Percentiles rank a stretch among this genome's conserved stretches.
Evolutionary conservation across 345 rosid species (phyloP).

Genomic region (Aquilaria yunnanensis): DNA sequence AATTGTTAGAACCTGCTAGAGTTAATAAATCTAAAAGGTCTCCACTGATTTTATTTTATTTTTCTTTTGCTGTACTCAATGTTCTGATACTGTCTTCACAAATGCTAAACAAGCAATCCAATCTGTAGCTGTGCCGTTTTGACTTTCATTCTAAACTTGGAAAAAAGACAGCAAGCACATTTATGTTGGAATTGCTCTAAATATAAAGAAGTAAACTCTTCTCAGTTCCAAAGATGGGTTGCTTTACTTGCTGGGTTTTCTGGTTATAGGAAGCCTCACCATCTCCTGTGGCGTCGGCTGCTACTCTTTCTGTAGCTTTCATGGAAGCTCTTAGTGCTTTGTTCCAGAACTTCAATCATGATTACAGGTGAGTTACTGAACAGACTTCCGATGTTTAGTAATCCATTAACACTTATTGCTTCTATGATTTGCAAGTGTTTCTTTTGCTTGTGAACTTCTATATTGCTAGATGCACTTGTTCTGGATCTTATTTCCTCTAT

Average conservation of each 20-base stretch:
- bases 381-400: conserved; percentile 6
- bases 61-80: neutral
- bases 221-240: too few relatives aligned
- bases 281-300: conserved; percentile 92
- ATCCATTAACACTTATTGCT: conserved; percentile 7
- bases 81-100: too few relatives aligned
- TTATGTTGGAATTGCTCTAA: neutral
- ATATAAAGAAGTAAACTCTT: neutral
- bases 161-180: too few relatives aligned
- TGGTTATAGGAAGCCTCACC: conserved; percentile 82
- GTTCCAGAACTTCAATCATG: conserved; percentile 77
- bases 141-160: too few relatives aligned
- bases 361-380: conserved; percentile 62
- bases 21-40: conserved; percentile 2
- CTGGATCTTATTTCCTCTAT: too few relatives aligned
- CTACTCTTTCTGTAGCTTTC: conserved; percentile 89
- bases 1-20: neutral
- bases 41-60: neutral
- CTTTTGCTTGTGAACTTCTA: too few relatives aligned
- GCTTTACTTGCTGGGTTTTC: neutral
- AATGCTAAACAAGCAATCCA: too few relatives aligned
- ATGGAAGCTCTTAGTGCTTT: conserved; percentile 90
- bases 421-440: neutral
- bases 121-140: too few relatives aligned
- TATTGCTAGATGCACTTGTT: too few relatives aligned